Percentiles rank a stretch among this genome's conserved stretches.
These are phyloP conservation scores for Spencermartinsiella ligniputridi DNA, from an alignment of 1,139 yeast genomes.

Conservation along the genomic window DNA sequence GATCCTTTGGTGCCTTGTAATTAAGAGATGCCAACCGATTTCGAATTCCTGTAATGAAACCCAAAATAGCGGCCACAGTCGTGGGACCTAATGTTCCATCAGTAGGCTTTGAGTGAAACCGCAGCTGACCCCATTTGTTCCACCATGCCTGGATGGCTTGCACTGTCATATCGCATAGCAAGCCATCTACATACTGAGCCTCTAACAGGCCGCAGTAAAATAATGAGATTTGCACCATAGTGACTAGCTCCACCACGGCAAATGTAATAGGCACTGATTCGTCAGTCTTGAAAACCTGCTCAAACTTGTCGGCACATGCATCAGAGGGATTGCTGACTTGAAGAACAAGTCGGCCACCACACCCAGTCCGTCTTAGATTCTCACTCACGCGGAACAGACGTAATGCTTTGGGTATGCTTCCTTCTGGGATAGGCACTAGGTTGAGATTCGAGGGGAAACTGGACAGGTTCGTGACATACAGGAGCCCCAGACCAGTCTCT, in stretches of 20 bases:
- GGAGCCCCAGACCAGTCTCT: conserved; percentile 48
- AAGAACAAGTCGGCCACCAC: conserved; percentile 81
- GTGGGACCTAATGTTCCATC: conserved; percentile 59
- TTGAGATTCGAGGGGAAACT: conserved; percentile 73
- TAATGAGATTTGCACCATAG: conserved; percentile 67
- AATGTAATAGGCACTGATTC: conserved; percentile 51
- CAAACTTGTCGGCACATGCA: conserved; percentile 78
- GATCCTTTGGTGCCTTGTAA: conserved; percentile 81
- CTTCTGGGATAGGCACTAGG: conserved; percentile 64
- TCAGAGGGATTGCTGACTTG: conserved; percentile 65
- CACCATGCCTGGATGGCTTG: conserved; percentile 78
- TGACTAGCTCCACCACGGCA: conserved; percentile 72
- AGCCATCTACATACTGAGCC: conserved; percentile 73
- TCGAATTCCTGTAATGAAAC: conserved; percentile 63
- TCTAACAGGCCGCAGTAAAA: conserved; percentile 73
- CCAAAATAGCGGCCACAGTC: conserved; percentile 63
- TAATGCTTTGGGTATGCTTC: conserved; percentile 47
- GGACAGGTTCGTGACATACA: conserved; percentile 78
- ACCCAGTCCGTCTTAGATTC: conserved; percentile 68
- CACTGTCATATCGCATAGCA: conserved; percentile 73
- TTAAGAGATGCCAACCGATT: conserved; percentile 55
- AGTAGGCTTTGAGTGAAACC: conserved; percentile 48
- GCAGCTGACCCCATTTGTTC: conserved; percentile 65
- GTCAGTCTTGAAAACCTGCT: conserved; percentile 63
- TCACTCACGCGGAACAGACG: conserved; percentile 64